A percentile compares a stretch with the other conserved stretches of the same genome.
phyloP scores from a whole-genome alignment of 805 yeast species.

The Wickerhamiella occidentalis region DNA sequence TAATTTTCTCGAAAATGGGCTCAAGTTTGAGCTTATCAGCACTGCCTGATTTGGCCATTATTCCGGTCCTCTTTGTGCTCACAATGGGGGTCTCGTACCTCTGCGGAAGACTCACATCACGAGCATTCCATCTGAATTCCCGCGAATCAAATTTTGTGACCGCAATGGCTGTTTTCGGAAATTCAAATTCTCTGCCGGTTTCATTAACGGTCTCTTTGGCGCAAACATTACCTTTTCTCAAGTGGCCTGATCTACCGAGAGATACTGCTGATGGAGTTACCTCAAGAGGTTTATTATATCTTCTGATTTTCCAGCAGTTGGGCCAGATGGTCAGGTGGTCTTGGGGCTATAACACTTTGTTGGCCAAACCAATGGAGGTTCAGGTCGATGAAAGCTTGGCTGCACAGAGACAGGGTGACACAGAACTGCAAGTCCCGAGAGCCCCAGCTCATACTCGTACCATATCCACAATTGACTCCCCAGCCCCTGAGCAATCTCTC shows the following conservation, averaged over 20 bases:
- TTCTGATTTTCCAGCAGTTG: conserved; percentile 51
- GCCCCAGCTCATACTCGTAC: background rate
- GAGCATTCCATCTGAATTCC: conserved; percentile 44
- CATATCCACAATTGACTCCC: background rate
- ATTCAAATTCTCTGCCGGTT: conserved; percentile 89
- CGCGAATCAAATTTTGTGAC: conserved; percentile 84
- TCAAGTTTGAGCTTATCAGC: conserved; percentile 58
- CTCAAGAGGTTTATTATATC: conserved; percentile 47
- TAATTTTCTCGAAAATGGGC: conserved; percentile 74
- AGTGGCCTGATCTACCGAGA: conserved; percentile 44
- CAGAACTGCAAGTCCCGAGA: background rate
- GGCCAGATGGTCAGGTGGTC: conserved; percentile 60
- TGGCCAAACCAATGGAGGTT: conserved; percentile 32
- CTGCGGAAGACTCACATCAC: conserved; percentile 47
- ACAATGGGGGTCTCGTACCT: conserved; percentile 64
- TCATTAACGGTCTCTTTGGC: conserved; percentile 66
- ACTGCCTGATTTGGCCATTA: conserved; percentile 65
- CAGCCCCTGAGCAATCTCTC: background rate
- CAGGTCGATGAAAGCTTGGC: conserved; percentile 9
- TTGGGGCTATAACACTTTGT: conserved; percentile 54
- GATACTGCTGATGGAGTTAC: conserved; percentile 49
- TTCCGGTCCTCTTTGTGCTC: conserved; percentile 73
- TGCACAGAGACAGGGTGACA: background rate
- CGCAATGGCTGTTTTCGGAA: conserved; percentile 95
- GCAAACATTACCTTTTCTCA: conserved; percentile 43